Base-by-base conservation (phyloP, 371 early-diverging fungal genomes). In the Funneliformis caledonium region DNA sequence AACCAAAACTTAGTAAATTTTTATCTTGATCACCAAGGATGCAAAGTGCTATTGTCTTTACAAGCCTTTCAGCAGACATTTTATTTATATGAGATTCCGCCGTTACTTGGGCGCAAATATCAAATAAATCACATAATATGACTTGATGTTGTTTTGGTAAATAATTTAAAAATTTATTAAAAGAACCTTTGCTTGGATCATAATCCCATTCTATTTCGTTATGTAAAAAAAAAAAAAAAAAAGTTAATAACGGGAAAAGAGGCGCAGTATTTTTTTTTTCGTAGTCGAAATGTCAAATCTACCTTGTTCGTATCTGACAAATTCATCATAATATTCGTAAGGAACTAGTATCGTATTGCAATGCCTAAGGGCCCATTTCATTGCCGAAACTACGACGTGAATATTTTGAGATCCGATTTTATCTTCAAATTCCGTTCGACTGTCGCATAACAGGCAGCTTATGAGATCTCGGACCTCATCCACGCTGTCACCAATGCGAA, bases 281-380 rank as follows among this genome's bases (percentile, higher is more conserved):
- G 26, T 26, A 26, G 26, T 26, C 16, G 11, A 48, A 43, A 26
- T 0, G 6, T 72, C 10, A 74, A 31, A 60, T 26, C 31, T 78
- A 78, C 80, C 80, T 70, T 79, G 80, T 52, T 79, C 80, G 70
- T 67, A 79, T 70, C 22, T 68, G 10, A 79, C 80, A 42, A 79
- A 79, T 79, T 79, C 80, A 43, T 79, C 80, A 45, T 79, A 79
- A 33, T 31, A 79, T 60, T 69, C 52, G 59, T 79, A 79, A 33
- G 80, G 80, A 22, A 79, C 80, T 22, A 79, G n/a, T 22, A 60
- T 50, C 19, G 52, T 64, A 31, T 42, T 37, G 56, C 80, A 48
- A 69, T 69, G 80, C 31, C 69, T 68, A 22, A 79, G 43, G 9
- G 80, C 80, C 80, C 80, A 79, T 70, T 79, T 79, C 72, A 79